A percentile compares a stretch with the other conserved stretches of the same genome.
Evolutionary conservation across 202 grass and related monocot genomes (phyloP).

Genomic region (Musa balbisiana): DNA sequence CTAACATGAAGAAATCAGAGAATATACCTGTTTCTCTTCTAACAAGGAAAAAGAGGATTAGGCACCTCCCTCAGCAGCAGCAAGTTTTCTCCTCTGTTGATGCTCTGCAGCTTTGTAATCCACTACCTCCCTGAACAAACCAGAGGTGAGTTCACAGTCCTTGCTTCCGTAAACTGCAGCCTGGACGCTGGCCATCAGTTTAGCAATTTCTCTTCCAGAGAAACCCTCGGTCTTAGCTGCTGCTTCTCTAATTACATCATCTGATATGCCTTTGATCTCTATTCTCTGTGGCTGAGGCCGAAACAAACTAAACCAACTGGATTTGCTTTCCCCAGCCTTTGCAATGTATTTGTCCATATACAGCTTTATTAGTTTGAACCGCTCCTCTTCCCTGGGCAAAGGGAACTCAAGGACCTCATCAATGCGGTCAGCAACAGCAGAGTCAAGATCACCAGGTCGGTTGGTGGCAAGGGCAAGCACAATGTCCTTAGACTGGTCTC

Average conservation of each 20-base stretch:
- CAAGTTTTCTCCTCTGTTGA: conserved; percentile 75
- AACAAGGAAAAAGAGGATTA: conserved; percentile 14
- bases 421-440: conserved; percentile 79
- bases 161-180: conserved; percentile 80
- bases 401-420: conserved; percentile 96
- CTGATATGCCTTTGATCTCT: conserved; percentile 66
- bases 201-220: conserved; percentile 90
- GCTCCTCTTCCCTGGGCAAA: conserved; percentile 81
- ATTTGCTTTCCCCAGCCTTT: conserved; percentile 48
- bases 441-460: conserved; percentile 85
- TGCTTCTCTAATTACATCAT: conserved; percentile 69
- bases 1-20: too few species aligned
- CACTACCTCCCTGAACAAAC: conserved; percentile 77
- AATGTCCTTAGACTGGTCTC: conserved; percentile 90
- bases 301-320: conserved; percentile 47
- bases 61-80: conserved; percentile 35
- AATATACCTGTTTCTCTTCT: too few species aligned
- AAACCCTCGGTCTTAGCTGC: conserved; percentile 81
- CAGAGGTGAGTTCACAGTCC: conserved; percentile 72
- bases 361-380: conserved; percentile 72
- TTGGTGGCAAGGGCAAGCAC: conserved; percentile 95
- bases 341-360: conserved; percentile 91
- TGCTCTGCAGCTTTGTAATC: conserved; percentile 96
- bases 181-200: conserved; percentile 80
- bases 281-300: conserved; percentile 65